Evolutionary conservation across 23 red algal species (phyloP), one percentile per base, ranked within the genome.

Genomic region (Gracilaria gracilis): DNA sequence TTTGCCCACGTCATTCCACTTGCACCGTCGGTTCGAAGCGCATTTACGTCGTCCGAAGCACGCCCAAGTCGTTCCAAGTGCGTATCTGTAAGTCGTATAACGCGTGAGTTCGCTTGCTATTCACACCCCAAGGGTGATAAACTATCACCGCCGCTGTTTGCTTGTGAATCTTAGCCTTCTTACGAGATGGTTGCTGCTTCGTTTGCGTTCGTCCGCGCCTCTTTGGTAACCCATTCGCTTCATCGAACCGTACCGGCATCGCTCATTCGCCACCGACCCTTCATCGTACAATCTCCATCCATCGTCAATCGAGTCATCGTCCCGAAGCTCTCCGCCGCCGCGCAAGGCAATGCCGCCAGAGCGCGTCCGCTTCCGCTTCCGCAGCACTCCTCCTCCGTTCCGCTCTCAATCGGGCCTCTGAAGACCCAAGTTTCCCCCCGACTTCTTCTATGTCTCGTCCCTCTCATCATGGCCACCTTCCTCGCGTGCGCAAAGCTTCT

Each of bases 401-500:
- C 64, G 0, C 25, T 88, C 0, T 36, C 66, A 64, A 24, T 88
- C 25, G 85, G 85, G 13, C 62, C 42, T 0, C 5, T 88, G 1
- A 48, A 78, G 17, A 33, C 66, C 27, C 27, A 33, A 9, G 47
- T 80, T 28, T 64, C 54, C 35, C 42, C 67, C 46, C 50, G 71
- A 19, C 64, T 90, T 6, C 54, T 90, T 36, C 87, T 90, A 28
- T 75, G 67, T 39, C 38, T 90, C 58, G 87, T 90, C 32, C 87
- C 87, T 36, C 31, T 90, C 32, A 40, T 90, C 25, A 66, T 35
- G 54, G 67, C 87, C 16, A 77, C 87, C 23, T 90, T 76, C 34
- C 48, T 64, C 24, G 74, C 74, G 3, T 90, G 87, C 58, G 71
- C 71, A 51, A 90, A 90, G 29, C 51, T 79, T 24, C 75, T 90